phyloP scores from a whole-genome alignment of 2,329 filamentous ascomycete species.

The Orbilia brochopaga region DNA sequence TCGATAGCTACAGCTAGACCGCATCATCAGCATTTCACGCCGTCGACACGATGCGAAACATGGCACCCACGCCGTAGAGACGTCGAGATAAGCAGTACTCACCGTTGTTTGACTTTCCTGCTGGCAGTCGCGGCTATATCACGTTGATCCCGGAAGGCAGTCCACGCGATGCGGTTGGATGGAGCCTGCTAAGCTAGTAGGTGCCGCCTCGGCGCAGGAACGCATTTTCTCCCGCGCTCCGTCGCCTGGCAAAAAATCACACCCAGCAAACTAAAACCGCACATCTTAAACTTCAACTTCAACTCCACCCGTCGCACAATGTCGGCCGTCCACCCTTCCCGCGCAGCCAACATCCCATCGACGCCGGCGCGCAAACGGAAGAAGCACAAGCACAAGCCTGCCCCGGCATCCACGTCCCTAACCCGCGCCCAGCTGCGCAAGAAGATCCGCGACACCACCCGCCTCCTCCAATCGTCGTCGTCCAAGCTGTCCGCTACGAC shows the following conservation, averaged over 20 bases:
- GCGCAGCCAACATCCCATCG: constrained; percentile 29
- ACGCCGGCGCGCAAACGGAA: constrained; percentile 24
- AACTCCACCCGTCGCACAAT: constrained; percentile 13
- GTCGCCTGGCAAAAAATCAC: neutral
- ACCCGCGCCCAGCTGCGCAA: constrained; percentile 70
- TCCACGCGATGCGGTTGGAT: no score
- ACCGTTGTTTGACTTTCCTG: no score
- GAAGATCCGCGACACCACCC: constrained; percentile 71
- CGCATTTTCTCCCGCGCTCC: neutral
- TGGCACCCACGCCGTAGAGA: no score
- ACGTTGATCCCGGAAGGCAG: no score
- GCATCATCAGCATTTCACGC: no score
- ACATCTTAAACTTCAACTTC: constrained; percentile 9
- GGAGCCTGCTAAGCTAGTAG: no score
- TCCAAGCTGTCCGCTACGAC: constrained; percentile 70
- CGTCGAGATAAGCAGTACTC: no score
- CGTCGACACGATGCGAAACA: no score
- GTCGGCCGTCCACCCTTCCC: constrained; percentile 37
- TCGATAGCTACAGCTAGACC: neutral
- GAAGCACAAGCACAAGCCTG: constrained; percentile 31
- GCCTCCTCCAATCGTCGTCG: constrained; percentile 62
- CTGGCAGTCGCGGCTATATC: no score
- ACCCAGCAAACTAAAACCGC: constrained; percentile 12
- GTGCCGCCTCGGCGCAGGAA: no score
- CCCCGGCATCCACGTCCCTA: constrained; percentile 56